A percentile compares a stretch with the other conserved stretches of the same genome.
These are phyloP conservation scores for Penicillium psychrosexuale DNA, from an alignment of 2,329 filamentous ascomycete species.

Conservation along the genomic window DNA sequence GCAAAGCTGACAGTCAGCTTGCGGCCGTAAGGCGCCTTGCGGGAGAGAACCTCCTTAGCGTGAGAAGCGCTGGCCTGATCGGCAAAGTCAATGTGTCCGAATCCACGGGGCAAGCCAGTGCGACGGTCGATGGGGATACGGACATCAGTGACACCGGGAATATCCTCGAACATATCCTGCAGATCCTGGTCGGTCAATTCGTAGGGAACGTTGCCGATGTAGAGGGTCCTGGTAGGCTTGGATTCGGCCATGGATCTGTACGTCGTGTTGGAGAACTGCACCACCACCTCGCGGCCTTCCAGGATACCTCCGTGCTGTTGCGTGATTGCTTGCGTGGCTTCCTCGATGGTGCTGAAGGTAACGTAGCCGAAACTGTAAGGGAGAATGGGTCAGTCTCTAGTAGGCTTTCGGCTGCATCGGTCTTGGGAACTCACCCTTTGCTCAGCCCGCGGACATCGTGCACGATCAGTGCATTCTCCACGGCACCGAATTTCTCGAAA, in stretches of 20 bases:
- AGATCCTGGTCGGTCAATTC: constrained; percentile 82
- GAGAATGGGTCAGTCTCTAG: background rate
- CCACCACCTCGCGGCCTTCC: constrained; percentile 62
- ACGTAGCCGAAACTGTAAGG: constrained; percentile 62
- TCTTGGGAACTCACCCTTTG: constrained; percentile 58
- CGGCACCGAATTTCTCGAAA: constrained; percentile 57
- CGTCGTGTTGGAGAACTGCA: constrained; percentile 54
- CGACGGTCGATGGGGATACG: constrained; percentile 78
- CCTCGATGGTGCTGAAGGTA: constrained; percentile 53
- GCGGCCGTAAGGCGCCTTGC: constrained; percentile 63
- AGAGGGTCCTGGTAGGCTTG: constrained; percentile 63
- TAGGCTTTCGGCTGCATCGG: background rate
- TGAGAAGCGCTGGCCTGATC: constrained; percentile 62
- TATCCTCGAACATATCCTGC: constrained; percentile 69
- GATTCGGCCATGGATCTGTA: constrained; percentile 15
- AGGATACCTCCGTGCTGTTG: constrained; percentile 59
- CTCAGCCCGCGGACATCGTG: constrained; percentile 62
- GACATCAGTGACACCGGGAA: constrained; percentile 69
- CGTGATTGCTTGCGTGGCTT: constrained; percentile 56
- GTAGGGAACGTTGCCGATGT: constrained; percentile 81
- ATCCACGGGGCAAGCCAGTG: constrained; percentile 77
- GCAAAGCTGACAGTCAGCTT: constrained; percentile 62
- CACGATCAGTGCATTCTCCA: constrained; percentile 55
- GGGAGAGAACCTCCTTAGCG: constrained; percentile 56
- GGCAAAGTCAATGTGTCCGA: constrained; percentile 77